A percentile compares a stretch with the other conserved stretches of the same genome.
Evolutionary conservation across 2,329 filamentous ascomycete species (phyloP).

Genomic region (Berkeleyomyces rouxiae): DNA sequence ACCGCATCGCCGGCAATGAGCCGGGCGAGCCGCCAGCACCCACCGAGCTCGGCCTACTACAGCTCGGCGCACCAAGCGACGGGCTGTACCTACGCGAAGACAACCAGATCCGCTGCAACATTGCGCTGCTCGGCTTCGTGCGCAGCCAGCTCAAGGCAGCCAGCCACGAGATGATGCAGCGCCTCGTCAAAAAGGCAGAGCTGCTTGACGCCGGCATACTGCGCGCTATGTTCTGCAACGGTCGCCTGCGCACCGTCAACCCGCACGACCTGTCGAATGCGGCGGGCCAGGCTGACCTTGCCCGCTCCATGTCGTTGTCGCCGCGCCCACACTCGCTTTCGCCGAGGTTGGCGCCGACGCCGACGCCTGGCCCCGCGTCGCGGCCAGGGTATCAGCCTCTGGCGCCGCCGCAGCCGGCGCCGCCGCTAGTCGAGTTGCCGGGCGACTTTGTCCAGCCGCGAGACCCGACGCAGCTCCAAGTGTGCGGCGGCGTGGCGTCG

Average conservation of each 20-base stretch:
- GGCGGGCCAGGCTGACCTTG: not conserved
- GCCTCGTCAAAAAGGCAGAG: conserved; percentile 56
- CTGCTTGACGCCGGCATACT: conserved; percentile 49
- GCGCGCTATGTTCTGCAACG: conserved; percentile 50
- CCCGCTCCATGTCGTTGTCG: not conserved
- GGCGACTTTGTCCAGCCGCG: not conserved
- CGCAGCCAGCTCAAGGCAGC: conserved; percentile 50
- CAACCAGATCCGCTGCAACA: conserved; percentile 53
- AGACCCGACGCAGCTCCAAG: not conserved
- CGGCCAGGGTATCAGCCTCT: too few relatives aligned
- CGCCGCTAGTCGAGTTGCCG: not conserved
- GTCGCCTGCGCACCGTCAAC: conserved; percentile 42
- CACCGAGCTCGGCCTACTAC: conserved; percentile 42
- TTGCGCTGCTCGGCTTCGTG: conserved; percentile 47
- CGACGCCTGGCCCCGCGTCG: not conserved
- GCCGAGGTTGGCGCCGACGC: not conserved
- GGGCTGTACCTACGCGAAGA: conserved; percentile 54
- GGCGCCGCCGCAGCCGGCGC: not conserved
- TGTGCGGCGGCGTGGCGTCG: not conserved
- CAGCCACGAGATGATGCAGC: conserved; percentile 49
- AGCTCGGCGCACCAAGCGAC: conserved; percentile 42
- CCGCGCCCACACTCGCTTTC: not conserved
- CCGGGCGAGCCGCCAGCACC: conserved; percentile 46
- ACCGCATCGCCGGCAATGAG: conserved; percentile 52
- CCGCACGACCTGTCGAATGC: conserved; percentile 32